phyloP scores from a whole-genome alignment of 805 yeast genomes.

The Limtongia smithiae region DNA sequence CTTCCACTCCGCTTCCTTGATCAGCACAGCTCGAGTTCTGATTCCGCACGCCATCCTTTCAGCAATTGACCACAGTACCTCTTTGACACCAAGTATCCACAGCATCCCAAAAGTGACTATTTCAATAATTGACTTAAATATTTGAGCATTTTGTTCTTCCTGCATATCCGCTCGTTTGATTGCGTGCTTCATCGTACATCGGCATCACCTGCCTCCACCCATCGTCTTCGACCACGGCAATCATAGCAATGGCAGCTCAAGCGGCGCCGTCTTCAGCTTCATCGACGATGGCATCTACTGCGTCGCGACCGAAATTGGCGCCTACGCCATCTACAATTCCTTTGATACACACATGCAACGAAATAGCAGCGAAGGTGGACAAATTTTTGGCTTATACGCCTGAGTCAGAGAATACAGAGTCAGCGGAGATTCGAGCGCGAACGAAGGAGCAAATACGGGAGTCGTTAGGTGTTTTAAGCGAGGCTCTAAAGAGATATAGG shows the following conservation, averaged over 20 bases:
- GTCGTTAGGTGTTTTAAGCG: constrained; percentile 32
- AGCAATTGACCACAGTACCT: no score
- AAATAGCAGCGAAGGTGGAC: constrained; percentile 21
- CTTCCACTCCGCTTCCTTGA: no score
- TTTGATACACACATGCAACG: constrained; percentile 19
- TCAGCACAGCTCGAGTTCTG: no score
- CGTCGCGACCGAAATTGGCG: neutral
- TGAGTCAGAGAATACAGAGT: constrained; percentile 4
- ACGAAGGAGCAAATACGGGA: constrained; percentile 32
- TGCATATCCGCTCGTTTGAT: no score
- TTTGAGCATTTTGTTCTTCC: no score
- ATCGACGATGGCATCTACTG: neutral
- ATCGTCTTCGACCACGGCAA: no score
- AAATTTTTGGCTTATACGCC: constrained; percentile 3
- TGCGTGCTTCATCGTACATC: no score
- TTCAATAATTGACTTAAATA: no score
- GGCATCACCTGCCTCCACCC: no score
- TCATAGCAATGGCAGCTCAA: neutral
- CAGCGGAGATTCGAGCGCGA: constrained; percentile 4
- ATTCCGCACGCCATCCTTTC: no score
- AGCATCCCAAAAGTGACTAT: no score
- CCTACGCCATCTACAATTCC: constrained; percentile 2
- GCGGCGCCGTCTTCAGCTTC: neutral
- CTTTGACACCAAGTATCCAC: no score
- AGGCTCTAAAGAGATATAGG: constrained; percentile 33